These are phyloP conservation scores for Magnolia officinalis DNA, from an alignment of 164 flowering plant species.

Conservation along the genomic window DNA sequence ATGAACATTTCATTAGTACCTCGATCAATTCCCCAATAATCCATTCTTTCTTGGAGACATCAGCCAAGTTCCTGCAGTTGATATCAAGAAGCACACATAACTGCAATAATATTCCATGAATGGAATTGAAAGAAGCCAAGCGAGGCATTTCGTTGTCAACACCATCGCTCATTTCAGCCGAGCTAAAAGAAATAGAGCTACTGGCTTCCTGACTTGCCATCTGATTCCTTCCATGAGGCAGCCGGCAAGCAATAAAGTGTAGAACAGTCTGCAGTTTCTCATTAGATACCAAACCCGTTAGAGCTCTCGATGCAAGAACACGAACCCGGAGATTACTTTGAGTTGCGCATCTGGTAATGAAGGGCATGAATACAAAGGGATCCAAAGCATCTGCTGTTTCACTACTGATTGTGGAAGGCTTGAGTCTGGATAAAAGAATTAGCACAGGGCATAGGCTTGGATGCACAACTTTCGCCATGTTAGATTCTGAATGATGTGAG, in stretches of 20 bases:
- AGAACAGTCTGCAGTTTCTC: conserved; percentile 71
- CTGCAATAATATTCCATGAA: conserved; percentile 88
- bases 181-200: conserved; percentile 11
- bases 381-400: conserved; percentile 79
- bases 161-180: conserved; percentile 9
- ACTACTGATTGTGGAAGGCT: conserved; percentile 76
- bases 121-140: conserved; percentile 47
- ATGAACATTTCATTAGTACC: conserved; percentile 44
- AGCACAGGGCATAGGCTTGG: conserved; percentile 94
- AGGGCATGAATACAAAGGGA: conserved; percentile 84
- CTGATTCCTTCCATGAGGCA: conserved; percentile 42
- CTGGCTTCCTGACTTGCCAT: background rate
- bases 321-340: conserved; percentile 88
- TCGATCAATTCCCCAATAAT: conserved; percentile 55
- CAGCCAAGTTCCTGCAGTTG: conserved; percentile 70
- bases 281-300: conserved; percentile 79
- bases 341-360: conserved; percentile 75
- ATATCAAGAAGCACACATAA: conserved; percentile 64
- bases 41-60: conserved; percentile 54
- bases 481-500: conserved; percentile 37
- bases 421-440: conserved; percentile 91
- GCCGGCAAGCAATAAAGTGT: conserved; percentile 58
- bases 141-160: conserved; percentile 8
- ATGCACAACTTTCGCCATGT: conserved; percentile 66
- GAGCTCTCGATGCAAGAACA: conserved; percentile 87